Evolutionary conservation across 1,284 basidiomycete species (phyloP).

Genomic region (Cryptococcus sp.): DNA sequence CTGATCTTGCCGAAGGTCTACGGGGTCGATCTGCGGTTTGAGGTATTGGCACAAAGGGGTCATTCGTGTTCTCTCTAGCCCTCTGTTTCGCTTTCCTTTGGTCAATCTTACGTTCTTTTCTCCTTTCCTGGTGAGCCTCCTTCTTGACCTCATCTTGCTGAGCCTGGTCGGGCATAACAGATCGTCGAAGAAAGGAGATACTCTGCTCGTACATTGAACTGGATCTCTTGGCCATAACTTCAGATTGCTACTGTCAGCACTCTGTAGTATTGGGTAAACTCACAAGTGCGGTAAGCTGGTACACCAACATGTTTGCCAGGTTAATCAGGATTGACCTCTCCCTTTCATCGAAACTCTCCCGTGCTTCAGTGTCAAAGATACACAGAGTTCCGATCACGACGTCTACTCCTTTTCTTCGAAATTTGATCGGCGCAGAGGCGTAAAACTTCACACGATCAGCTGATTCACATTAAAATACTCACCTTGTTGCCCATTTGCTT

Average conservation of each 20-base stretch:
- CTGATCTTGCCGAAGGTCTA: not conserved
- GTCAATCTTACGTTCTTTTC: not conserved
- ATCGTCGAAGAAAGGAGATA: constrained; percentile 36
- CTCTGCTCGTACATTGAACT: constrained; percentile 33
- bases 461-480: constrained; percentile 2
- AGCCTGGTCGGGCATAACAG: constrained; percentile 22
- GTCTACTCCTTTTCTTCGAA: constrained; percentile 15
- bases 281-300: constrained; percentile 37
- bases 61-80: not conserved
- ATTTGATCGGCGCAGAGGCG: constrained; percentile 34
- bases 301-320: constrained; percentile 42
- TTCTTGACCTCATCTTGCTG: not conserved
- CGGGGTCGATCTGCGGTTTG: not conserved
- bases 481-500: constrained; percentile 11
- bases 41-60: not conserved
- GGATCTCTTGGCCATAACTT: constrained; percentile 31
- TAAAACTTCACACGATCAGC: constrained; percentile 22
- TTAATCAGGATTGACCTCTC: constrained; percentile 32
- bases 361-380: constrained; percentile 20
- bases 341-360: constrained; percentile 25
- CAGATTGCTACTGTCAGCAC: constrained; percentile 20
- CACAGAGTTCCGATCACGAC: constrained; percentile 38
- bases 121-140: constrained; percentile 1
- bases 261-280: constrained; percentile 2
- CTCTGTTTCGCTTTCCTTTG: not conserved